Evolutionary conservation across 805 yeast species (phyloP), one percentile per base, ranked within the genome.

Genomic region (Komagataella pseudopastoris): DNA sequence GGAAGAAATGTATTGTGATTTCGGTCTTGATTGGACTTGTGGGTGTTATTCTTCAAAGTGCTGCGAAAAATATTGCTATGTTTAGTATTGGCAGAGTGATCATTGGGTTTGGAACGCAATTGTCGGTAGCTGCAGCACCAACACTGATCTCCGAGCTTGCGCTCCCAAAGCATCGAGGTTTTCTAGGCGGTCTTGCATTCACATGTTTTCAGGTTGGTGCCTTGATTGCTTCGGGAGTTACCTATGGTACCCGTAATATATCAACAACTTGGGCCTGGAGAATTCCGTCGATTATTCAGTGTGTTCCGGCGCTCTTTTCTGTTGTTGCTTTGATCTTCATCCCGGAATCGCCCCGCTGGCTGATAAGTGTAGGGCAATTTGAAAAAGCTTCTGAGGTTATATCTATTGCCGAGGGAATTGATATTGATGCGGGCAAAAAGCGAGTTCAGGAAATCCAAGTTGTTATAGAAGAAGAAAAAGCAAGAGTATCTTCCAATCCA

Each of bases 41-140:
- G 12, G 75, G 74, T 6, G 69, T 66, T n/a, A 63, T 61, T 1
- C 56, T 69, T 45, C 74, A 70, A 54, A 63, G 70, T 18, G 65
- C 69, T 3, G 66, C 75, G 23, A 61, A 57, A 51, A 63, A 68
- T 51, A 59, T 63, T 23, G 67, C 64, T 2, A 68, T 69, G 66
- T 69, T 70, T 55, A 54, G 66, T 50, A 59, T 63, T 43, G 67
- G 66, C 6, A 62, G 74, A 53, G 58, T 70, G 30, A 55, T 70
- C 10, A 54, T 69, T 48, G 74, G 74, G 23, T 52, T 66, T 47
- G 73, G 70, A 2, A 58, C 56, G n/a, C 58, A 62, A 12, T 51
- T 66, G 24, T 63, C 63, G 46, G 59, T 62, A 6, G 61, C 59
- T 23, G 58, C 69, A 8, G 68, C 71, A 45, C 66, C 71, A 22